Evolutionary conservation across 2,329 filamentous ascomycete species (phyloP).

Genomic region (Penicillium sp.): DNA sequence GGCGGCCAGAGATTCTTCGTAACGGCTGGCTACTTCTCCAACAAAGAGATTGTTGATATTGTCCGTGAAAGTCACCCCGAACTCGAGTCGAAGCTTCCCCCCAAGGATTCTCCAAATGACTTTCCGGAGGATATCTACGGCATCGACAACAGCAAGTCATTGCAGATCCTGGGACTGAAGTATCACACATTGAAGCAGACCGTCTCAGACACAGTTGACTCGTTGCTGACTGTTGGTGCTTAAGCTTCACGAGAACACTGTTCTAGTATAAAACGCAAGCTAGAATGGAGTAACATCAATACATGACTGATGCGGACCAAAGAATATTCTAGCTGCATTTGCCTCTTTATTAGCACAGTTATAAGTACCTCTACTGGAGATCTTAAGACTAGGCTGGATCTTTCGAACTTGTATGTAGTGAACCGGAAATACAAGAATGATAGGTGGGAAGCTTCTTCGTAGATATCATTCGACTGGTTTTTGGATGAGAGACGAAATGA

Average conservation of each 20-base stretch:
- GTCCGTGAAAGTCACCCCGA: slow-evolving; percentile 43
- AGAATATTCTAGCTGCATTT: neutral
- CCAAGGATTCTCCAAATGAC: slow-evolving; percentile 31
- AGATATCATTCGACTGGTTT: too few species aligned
- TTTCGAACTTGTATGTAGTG: too few species aligned
- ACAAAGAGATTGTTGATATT: slow-evolving; percentile 41
- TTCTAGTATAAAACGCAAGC: neutral
- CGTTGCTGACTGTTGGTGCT: slow-evolving; percentile 32
- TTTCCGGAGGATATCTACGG: slow-evolving; percentile 28
- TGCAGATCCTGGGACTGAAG: slow-evolving; percentile 39
- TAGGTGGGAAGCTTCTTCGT: too few species aligned
- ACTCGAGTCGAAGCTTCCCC: slow-evolving; percentile 40
- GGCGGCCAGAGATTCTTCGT: slow-evolving; percentile 46
- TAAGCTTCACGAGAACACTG: slow-evolving; percentile 10
- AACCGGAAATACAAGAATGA: too few species aligned
- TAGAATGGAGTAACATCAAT: neutral
- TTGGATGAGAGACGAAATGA: too few species aligned
- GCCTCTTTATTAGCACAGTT: neutral
- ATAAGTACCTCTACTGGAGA: too few species aligned
- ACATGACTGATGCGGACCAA: neutral
- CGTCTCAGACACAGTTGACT: slow-evolving; percentile 37
- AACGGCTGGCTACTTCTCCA: slow-evolving; percentile 39
- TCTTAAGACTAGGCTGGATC: too few species aligned
- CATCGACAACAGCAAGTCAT: slow-evolving; percentile 40
- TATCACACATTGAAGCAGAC: slow-evolving; percentile 39